phyloP scores from a whole-genome alignment of 306 rosid genomes.

The Astragalus glycyphyllos region DNA sequence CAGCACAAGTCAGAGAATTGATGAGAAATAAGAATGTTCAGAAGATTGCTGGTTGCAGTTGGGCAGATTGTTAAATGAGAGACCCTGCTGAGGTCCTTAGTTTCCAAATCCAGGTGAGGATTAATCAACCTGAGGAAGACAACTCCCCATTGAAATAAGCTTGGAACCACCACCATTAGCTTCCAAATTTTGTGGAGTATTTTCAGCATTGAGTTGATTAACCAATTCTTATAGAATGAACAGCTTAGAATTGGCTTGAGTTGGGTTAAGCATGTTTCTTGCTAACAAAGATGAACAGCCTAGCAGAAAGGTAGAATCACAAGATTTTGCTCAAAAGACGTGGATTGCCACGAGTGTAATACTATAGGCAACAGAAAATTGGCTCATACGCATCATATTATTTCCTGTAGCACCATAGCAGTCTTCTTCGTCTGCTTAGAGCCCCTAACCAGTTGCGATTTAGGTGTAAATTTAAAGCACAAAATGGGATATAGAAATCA shows the following conservation, averaged over 20 bases:
- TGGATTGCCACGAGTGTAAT: constrained; percentile 18
- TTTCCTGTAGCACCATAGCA: neutral
- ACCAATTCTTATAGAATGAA: constrained; percentile 17
- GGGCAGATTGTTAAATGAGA: constrained; percentile 61
- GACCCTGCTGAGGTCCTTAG: neutral
- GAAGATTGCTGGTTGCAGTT: constrained; percentile 70
- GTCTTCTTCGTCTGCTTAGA: constrained; percentile 3
- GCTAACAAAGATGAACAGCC: constrained; percentile 6
- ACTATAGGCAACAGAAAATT: constrained; percentile 1
- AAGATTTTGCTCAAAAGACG: constrained; percentile 7
- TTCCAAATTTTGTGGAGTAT: constrained; percentile 1
- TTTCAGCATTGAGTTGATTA: neutral
- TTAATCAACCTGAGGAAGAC: constrained; percentile 21
- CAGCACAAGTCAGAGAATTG: constrained; percentile 60
- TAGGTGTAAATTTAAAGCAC: constrained; percentile 11
- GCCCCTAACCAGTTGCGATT: neutral
- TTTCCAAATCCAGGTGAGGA: constrained; percentile 1
- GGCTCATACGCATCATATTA: constrained; percentile 20
- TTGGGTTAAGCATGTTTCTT: constrained; percentile 13
- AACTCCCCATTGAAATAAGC: constrained; percentile 14
- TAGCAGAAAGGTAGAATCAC: constrained; percentile 8
- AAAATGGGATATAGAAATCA: neutral
- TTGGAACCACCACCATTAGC: neutral
- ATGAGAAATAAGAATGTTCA: constrained; percentile 61
- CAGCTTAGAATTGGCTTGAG: constrained; percentile 7